phyloP scores from a whole-genome alignment of 2,329 filamentous ascomycete genomes.

The Xylaria sp. region DNA sequence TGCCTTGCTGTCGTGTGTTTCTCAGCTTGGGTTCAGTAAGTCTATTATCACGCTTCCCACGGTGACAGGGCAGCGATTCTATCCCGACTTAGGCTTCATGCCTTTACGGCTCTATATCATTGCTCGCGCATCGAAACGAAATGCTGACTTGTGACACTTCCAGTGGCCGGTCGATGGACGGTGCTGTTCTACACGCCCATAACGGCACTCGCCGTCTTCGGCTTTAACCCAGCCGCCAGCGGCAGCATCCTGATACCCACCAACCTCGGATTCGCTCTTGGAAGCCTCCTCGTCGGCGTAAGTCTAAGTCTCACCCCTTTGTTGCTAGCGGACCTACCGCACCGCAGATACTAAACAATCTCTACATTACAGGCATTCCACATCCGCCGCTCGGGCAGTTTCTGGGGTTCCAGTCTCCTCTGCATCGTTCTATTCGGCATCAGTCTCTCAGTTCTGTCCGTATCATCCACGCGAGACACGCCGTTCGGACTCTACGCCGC shows the following conservation, averaged over 20 bases:
- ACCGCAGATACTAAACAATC: not conserved
- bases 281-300: conserved; percentile 75
- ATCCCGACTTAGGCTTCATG: not conserved
- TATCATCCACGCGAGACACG: conserved; percentile 62
- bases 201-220: conserved; percentile 79
- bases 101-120: not conserved
- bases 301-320: conserved; percentile 15
- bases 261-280: conserved; percentile 80
- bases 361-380: conserved; percentile 66
- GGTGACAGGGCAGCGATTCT: not conserved
- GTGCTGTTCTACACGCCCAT: conserved; percentile 84
- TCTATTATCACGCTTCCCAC: not conserved
- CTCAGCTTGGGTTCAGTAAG: conserved; percentile 74
- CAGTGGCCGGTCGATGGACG: conserved; percentile 79
- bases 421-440: conserved; percentile 70
- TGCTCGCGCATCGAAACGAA: not conserved
- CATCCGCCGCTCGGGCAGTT: conserved; percentile 76
- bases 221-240: conserved; percentile 74
- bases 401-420: conserved; percentile 72
- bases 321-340: too few species aligned
- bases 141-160: conserved; percentile 10
- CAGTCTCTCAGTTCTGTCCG: conserved; percentile 66
- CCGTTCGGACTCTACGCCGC: conserved; percentile 65
- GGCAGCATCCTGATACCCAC: conserved; percentile 84
- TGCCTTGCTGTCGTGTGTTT: conserved; percentile 76